Conservation (phyloP, 306 rosid species). For the Quercus agrifolia region DNA sequence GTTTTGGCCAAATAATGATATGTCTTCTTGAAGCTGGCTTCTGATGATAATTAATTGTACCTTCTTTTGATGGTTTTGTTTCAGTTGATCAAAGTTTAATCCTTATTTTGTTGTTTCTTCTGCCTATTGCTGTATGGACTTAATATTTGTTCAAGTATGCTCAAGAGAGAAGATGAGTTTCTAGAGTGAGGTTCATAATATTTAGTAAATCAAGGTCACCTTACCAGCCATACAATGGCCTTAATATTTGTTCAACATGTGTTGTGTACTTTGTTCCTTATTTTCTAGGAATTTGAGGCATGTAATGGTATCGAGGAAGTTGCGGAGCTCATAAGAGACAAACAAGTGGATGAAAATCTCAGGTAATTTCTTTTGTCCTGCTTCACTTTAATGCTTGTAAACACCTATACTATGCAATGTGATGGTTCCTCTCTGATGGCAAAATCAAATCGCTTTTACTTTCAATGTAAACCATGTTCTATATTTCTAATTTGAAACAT, state of each 20-base stretch:
- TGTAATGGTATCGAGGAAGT: slow-evolving; percentile 81
- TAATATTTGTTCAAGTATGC: background rate
- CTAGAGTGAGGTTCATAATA: slow-evolving; percentile 12
- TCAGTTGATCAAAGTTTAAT: background rate
- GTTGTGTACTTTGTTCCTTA: slow-evolving; percentile 3
- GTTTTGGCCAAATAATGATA: background rate
- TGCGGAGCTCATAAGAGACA: slow-evolving; percentile 83
- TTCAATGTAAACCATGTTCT: slow-evolving; percentile 1
- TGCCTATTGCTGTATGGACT: background rate
- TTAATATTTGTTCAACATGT: background rate
- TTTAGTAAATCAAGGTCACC: background rate
- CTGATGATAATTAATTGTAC: background rate
- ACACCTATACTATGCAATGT: background rate
- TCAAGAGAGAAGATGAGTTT: background rate
- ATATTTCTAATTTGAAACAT: slow-evolving; percentile 2
- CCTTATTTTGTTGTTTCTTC: background rate
- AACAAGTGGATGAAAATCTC: slow-evolving; percentile 84
- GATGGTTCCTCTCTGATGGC: background rate
- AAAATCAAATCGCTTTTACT: background rate
- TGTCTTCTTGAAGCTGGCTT: background rate
- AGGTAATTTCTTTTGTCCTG: slow-evolving; percentile 44
- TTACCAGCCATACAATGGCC: too few relatives aligned
- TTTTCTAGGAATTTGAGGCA: slow-evolving; percentile 71
- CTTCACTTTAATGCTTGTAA: background rate
- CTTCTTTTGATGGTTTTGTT: background rate